Percentiles rank a stretch among this genome's conserved stretches.
These are phyloP conservation scores for Neurospora sp. DNA, from an alignment of 495 filamentous ascomycete species.

Conservation along the genomic window DNA sequence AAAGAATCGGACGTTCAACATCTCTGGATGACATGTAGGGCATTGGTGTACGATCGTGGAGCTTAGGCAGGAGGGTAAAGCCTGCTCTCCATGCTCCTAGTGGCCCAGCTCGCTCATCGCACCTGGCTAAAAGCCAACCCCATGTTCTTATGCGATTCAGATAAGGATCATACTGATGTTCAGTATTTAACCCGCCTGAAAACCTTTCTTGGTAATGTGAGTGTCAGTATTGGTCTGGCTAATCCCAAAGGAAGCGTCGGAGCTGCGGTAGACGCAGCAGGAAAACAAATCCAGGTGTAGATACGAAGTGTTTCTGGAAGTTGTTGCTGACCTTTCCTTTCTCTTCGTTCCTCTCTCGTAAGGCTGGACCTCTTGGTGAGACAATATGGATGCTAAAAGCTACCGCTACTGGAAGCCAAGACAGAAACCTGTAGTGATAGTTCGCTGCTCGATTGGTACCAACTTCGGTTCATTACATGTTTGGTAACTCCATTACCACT, in stretches of 20 bases:
- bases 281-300: background rate
- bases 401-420: background rate
- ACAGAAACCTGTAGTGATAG: background rate
- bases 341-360: background rate
- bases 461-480: background rate
- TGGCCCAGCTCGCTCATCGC: background rate
- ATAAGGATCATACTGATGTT: background rate
- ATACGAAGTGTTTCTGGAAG: background rate
- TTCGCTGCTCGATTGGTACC: background rate
- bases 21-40: background rate
- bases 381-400: background rate
- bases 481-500: background rate
- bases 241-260: background rate
- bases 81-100: background rate
- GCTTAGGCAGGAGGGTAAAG: background rate
- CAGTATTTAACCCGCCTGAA: background rate
- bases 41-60: background rate
- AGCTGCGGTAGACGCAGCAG: background rate
- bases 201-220: background rate
- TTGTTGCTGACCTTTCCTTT: background rate
- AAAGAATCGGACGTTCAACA: background rate
- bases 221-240: background rate
- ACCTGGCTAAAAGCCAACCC: background rate
- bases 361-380: background rate
- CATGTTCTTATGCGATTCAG: background rate